A percentile compares a stretch with the other conserved stretches of the same genome.
phyloP scores from a whole-genome alignment of 139 green algal species.

The Chlorella sp. region DNA sequence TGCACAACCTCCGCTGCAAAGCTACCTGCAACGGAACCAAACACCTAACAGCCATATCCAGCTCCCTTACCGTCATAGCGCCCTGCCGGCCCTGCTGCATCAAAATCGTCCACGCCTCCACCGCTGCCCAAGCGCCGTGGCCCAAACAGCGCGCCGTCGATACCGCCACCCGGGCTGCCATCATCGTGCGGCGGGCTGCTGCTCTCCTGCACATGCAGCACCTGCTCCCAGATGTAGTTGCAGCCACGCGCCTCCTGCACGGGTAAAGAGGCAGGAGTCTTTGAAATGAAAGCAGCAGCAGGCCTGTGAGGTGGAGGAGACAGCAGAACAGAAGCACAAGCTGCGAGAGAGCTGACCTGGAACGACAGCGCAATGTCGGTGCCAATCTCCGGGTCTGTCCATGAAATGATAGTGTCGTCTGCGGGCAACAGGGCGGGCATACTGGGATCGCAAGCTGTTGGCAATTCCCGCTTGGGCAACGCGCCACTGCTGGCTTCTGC shows the following conservation, averaged over 20 bases:
- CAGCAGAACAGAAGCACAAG: neutral
- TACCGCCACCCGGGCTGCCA: neutral
- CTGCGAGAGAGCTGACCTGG: slow-evolving; percentile 50
- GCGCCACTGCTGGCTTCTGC: too few relatives aligned
- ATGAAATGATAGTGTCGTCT: slow-evolving; percentile 98
- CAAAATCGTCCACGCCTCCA: slow-evolving; percentile 5
- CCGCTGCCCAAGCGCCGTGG: neutral
- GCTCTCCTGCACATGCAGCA: slow-evolving; percentile 68
- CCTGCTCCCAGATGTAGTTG: slow-evolving; percentile 88
- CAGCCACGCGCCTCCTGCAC: slow-evolving; percentile 81
- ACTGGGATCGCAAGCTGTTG: too few relatives aligned
- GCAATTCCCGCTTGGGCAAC: too few relatives aligned
- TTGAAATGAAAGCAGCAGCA: neutral
- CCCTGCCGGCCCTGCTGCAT: neutral
- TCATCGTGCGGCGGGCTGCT: slow-evolving; percentile 10
- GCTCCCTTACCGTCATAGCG: slow-evolving; percentile 12
- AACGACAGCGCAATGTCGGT: slow-evolving; percentile 98
- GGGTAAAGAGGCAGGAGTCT: too few relatives aligned
- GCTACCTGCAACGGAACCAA: too few relatives aligned
- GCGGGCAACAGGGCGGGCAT: slow-evolving; percentile 43
- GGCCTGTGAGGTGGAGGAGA: neutral
- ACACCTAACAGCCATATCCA: neutral
- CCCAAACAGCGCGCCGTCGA: neutral
- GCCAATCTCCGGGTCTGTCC: slow-evolving; percentile 87
- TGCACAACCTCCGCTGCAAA: too few relatives aligned